These are phyloP conservation scores for Cenococcum geophilum DNA, from an alignment of 495 filamentous ascomycete species.

Conservation along the genomic window DNA sequence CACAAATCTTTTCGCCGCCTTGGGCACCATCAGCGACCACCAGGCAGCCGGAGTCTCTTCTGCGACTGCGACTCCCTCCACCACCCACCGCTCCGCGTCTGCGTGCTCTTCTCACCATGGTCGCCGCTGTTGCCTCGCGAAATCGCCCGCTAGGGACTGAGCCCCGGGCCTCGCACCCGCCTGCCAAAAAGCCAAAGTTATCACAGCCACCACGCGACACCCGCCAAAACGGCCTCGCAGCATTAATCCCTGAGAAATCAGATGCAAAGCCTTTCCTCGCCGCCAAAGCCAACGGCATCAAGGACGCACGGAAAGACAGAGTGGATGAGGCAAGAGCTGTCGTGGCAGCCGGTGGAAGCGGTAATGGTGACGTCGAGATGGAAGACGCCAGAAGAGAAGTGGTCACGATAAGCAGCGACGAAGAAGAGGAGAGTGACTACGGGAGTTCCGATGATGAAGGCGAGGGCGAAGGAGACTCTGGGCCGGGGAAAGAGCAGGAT, in stretches of 20 bases:
- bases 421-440: constrained; percentile 37
- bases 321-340: constrained; percentile 72
- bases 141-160: constrained; percentile 8
- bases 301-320: constrained; percentile 51
- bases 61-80: not conserved
- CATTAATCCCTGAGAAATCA: constrained; percentile 19
- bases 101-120: not conserved
- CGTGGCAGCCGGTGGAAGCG: constrained; percentile 43
- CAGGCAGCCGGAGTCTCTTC: not conserved
- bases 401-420: constrained; percentile 55
- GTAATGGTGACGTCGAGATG: constrained; percentile 33
- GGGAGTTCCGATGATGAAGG: constrained; percentile 33
- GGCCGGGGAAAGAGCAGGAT: constrained; percentile 24
- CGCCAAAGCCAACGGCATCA: constrained; percentile 38
- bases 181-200: constrained; percentile 28
- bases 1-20: not conserved
- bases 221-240: constrained; percentile 16
- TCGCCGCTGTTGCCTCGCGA: constrained; percentile 1
- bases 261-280: constrained; percentile 14
- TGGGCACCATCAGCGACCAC: not conserved
- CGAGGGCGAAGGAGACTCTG: constrained; percentile 11
- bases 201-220: constrained; percentile 11
- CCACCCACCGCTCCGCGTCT: constrained; percentile 5
- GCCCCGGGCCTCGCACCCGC: constrained; percentile 18
- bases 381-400: constrained; percentile 32